A percentile compares a stretch with the other conserved stretches of the same genome.
phyloP scores from a whole-genome alignment of 169 alveolate genomes.

The Plasmodium berghei region DNA sequence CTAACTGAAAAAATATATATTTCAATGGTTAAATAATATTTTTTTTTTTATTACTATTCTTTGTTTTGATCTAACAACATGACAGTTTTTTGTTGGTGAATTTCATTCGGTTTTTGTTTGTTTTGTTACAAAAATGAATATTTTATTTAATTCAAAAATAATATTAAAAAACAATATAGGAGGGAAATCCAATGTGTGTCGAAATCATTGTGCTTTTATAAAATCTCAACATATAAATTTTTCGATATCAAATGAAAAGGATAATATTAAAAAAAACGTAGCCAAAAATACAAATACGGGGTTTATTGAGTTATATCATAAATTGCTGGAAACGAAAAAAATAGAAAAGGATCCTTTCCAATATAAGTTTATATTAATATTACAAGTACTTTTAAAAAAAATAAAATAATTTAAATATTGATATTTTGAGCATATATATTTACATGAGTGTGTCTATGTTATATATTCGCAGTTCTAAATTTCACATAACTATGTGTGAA shows the following conservation, averaged over 20 bases:
- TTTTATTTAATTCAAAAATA: too few species aligned
- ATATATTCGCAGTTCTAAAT: not conserved
- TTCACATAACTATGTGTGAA: too few species aligned
- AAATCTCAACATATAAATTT: conserved; percentile 36
- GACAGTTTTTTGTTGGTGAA: too few species aligned
- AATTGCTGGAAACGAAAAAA: conserved; percentile 51
- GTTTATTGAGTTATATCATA: conserved; percentile 42
- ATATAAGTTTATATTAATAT: conserved; percentile 36
- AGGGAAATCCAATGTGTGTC: too few species aligned
- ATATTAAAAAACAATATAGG: too few species aligned
- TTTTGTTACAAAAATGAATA: too few species aligned
- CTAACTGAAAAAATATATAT: too few species aligned
- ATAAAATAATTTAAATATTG: not conserved
- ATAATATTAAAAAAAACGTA: not conserved
- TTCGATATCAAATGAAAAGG: conserved; percentile 24
- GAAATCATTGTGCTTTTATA: conserved; percentile 3
- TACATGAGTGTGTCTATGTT: not conserved
- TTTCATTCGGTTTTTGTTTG: too few species aligned
- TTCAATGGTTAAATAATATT: too few species aligned
- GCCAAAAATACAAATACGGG: not conserved
- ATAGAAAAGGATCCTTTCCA: conserved; percentile 64
- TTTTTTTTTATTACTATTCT: too few species aligned
- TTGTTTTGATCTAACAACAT: too few species aligned
- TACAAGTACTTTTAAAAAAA: conserved; percentile 28
- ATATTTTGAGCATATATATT: not conserved